Base-by-base conservation (phyloP, 805 yeast genomes). In the Candida stauntonica region DNA sequence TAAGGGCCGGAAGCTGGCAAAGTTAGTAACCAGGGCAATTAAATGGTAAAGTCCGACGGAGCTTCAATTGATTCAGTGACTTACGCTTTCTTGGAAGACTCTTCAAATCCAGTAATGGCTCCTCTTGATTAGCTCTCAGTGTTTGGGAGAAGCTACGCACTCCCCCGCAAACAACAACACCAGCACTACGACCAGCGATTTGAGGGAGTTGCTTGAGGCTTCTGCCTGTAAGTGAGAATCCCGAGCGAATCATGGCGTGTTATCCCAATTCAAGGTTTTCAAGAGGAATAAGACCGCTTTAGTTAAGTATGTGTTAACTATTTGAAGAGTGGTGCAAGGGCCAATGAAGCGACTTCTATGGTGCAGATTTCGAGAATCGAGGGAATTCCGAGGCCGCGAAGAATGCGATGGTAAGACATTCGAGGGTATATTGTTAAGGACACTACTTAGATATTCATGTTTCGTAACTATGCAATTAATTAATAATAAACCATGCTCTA, bases 51-150 rank as follows among this genome's bases (percentile, higher is more conserved):
- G n/a, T n/a, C n/a, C n/a, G n/a, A n/a, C n/a, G n/a, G n/a, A n/a
- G n/a, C n/a, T n/a, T n/a, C n/a, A n/a, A n/a, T n/a, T n/a, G n/a
- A n/a, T n/a, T n/a, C n/a, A n/a, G n/a, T 6, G 5, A 36, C 44
- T 36, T 14, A 40, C 44, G 40, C 35, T 49, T 49, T 38, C 55
- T 46, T 37, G 55, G 55, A 19, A 51, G 47, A 7, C 41, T 31
- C 41, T 44, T 51, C 17, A 49, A 31, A 23, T 51, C 52, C 16
- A 40, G 31, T 3, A 50, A 39, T 12, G 47, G 47, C 18, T 47
- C 46, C 19, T 43, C 37, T 12, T 26, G 20, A 31, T 26, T 29
- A 5, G 20, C 11, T 15, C 12, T 28, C 13, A 12, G 15, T 17
- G 36, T 18, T 26, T 23, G 35, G 29, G 41, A 31, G 39, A 41